Base-by-base conservation (phyloP, 2,329 filamentous ascomycete species). In the Paecilomyces sp. region DNA sequence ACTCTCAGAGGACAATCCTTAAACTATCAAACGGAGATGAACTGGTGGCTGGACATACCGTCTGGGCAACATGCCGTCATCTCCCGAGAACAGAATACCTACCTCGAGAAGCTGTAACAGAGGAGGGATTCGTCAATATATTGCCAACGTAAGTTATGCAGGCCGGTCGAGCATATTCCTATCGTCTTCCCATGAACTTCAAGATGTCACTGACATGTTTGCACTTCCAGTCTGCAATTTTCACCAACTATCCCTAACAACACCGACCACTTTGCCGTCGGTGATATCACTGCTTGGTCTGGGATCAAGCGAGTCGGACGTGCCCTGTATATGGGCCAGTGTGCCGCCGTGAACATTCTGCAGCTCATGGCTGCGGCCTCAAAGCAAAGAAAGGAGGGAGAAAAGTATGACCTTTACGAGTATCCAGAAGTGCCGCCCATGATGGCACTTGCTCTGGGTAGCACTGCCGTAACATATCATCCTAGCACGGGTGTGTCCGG, bases 231-330 rank as follows among this genome's bases (percentile, higher is more conserved):
- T 56, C 75, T 89, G 6, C 77, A 80, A 64, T 86, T 89, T 70
- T 72, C 79, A 1, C 66, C 75, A 1, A 75, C 75, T 0, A 77
- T 84, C 0, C 79, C 85, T 3, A 88, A 90, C 63, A 74, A 83
- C 12, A 75, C 77, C 0, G 73, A 75, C 30, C 89, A 92, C 71
- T 89, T 88, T 67, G 88, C 86, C 12, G 80, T 85, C 25, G 90
- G 90, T 15, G 90, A 93, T 69, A 77, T 89, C 15, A 83, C 82
- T 33, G 77, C 79, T 55, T 92, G 90, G 89, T 83, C 87, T 0
- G 89, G 89, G 52, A 91, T 93, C 76, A 92, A 91, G 78, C 87
- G 90, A 53, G 90, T 87, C 66, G 89, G 90, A 25, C 84, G 80
- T 15, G 90, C 90, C 34, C 90, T 92, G 82, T 84, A 89, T 68